Percentiles rank a stretch among this genome's conserved stretches.
phyloP scores from a whole-genome alignment of 768 basidiomycete genomes.

The Filobasidium wieringae region DNA sequence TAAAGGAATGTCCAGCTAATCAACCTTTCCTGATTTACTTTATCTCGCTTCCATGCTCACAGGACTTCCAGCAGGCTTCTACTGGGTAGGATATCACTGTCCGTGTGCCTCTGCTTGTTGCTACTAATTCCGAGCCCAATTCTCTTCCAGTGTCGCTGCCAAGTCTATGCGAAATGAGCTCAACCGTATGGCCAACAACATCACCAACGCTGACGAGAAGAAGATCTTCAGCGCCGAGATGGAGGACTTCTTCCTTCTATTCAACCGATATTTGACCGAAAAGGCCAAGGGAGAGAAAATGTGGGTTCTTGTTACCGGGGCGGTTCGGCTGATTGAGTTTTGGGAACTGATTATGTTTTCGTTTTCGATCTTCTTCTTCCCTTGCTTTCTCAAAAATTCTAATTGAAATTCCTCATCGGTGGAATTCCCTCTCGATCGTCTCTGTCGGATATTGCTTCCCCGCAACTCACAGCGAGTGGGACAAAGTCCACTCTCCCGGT shows the following conservation, averaged over 20 bases:
- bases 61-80: background rate
- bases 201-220: conserved; percentile 63
- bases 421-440: no score
- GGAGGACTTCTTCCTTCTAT: conserved; percentile 90
- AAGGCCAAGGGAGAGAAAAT: conserved; percentile 76
- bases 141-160: conserved; percentile 38
- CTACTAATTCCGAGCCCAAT: background rate
- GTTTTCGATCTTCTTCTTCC: no score
- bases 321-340: background rate
- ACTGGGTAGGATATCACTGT: background rate
- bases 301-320: conserved; percentile 43
- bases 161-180: conserved; percentile 98
- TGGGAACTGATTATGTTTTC: no score
- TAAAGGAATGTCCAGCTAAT: background rate
- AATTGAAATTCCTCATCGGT: no score
- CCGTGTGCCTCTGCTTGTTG: background rate
- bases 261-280: conserved; percentile 85
- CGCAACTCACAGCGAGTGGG: conserved; percentile 56
- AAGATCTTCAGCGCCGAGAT: conserved; percentile 89
- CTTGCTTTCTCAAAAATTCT: no score
- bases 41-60: background rate
- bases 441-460: background rate
- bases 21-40: background rate
- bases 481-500: conserved; percentile 74
- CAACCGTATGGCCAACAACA: conserved; percentile 67